Conservation (phyloP, 1,284 basidiomycete species). For the Lentinus polychrous region DNA sequence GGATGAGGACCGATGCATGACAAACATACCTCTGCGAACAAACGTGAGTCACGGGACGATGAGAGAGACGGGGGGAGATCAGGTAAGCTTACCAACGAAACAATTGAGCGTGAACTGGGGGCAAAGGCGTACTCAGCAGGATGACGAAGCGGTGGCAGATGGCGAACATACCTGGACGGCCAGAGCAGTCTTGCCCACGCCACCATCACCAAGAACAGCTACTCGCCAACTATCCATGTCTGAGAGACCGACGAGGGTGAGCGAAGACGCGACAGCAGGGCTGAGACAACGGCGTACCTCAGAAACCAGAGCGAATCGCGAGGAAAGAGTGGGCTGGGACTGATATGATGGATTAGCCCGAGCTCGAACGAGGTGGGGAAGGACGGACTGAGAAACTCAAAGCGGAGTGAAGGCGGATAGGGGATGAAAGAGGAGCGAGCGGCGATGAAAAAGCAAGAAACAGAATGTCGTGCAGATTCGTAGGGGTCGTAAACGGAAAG, state of each 20-base stretch:
- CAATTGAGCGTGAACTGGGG: constrained; percentile 84
- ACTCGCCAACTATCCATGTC: constrained; percentile 88
- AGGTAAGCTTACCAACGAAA: constrained; percentile 67
- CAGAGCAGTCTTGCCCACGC: constrained; percentile 95
- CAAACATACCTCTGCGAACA: constrained; percentile 15
- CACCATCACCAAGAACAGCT: constrained; percentile 94
- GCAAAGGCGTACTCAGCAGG: constrained; percentile 7
- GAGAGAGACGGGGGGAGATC: background rate
- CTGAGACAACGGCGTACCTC: constrained; percentile 19
- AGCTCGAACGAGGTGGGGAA: constrained; percentile 12
- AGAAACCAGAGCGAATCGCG: constrained; percentile 16
- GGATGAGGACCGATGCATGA: background rate
- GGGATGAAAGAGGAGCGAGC: constrained; percentile 1
- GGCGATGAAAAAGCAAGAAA: constrained; percentile 17
- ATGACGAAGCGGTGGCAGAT: background rate
- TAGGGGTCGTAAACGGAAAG: constrained; percentile 64
- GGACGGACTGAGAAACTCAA: constrained; percentile 12
- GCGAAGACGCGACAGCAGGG: constrained; percentile 4
- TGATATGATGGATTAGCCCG: constrained; percentile 13
- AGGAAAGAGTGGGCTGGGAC: constrained; percentile 15
- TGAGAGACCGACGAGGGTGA: constrained; percentile 16
- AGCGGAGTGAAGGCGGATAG: constrained; percentile 15
- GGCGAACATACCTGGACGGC: constrained; percentile 76
- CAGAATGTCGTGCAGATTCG: constrained; percentile 60
- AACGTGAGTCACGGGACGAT: background rate